A percentile compares a stretch with the other conserved stretches of the same genome.
Evolutionary conservation across 306 rosid genomes (phyloP).

Genomic region (Fagus sylvatica): DNA sequence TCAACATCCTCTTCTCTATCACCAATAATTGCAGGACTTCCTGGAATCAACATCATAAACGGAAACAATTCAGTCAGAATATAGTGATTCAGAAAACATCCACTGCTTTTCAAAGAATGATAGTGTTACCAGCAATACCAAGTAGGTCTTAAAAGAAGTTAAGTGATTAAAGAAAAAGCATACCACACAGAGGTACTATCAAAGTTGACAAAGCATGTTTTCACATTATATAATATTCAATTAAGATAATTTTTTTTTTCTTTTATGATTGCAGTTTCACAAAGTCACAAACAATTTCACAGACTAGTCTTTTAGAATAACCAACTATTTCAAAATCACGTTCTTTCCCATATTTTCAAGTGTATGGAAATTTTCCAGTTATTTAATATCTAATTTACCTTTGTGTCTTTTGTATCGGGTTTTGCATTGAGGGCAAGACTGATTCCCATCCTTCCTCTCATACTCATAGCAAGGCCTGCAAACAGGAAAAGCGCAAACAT

Average conservation of each 20-base stretch:
- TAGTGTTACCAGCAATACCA: background rate
- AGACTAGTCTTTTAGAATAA: background rate
- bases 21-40: conserved; percentile 88
- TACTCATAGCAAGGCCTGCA: conserved; percentile 96
- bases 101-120: background rate
- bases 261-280: background rate
- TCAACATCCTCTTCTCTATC: conserved; percentile 67
- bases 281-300: background rate
- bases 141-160: background rate
- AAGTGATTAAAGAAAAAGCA: background rate
- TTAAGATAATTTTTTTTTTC: background rate
- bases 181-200: background rate
- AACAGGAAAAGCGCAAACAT: conserved; percentile 85
- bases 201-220: background rate
- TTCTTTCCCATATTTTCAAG: background rate
- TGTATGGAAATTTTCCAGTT: background rate
- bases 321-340: background rate
- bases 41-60: conserved; percentile 44
- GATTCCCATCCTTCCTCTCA: conserved; percentile 96
- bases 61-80: background rate
- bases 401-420: conserved; percentile 81
- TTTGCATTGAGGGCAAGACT: conserved; percentile 96
- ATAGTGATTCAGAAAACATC: background rate
- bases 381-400: conserved; percentile 42
- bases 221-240: background rate